phyloP scores from a whole-genome alignment of 306 rosid species.

The Comarum palustre region DNA sequence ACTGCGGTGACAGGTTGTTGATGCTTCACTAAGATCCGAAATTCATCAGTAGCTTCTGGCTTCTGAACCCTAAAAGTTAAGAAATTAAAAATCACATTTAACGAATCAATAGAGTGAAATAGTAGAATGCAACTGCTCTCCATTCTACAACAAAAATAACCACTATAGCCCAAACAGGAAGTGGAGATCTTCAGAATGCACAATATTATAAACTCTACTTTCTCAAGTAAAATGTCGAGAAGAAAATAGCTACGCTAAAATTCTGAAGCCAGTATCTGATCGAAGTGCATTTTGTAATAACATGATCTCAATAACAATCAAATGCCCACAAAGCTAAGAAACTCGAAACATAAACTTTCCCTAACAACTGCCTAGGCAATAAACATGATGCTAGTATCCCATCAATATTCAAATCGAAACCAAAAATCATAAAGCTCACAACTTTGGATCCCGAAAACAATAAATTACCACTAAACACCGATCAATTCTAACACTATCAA shows the following conservation, averaged over 20 bases:
- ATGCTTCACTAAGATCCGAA: constrained; percentile 64
- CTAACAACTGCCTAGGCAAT: background rate
- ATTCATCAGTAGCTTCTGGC: constrained; percentile 52
- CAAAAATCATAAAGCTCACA: background rate
- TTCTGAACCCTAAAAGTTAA: constrained; percentile 53
- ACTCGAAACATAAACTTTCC: background rate
- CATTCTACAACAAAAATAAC: background rate
- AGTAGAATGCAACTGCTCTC: background rate
- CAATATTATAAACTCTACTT: background rate
- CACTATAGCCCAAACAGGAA: background rate
- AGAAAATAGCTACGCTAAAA: background rate
- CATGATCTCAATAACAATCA: background rate
- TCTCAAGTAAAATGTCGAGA: background rate
- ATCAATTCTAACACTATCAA: background rate
- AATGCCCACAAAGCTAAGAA: background rate
- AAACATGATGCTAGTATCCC: background rate
- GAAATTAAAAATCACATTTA: background rate
- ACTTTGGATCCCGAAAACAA: background rate
- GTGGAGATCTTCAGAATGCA: background rate
- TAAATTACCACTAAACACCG: background rate
- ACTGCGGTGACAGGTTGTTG: constrained; percentile 73
- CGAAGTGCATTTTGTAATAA: background rate
- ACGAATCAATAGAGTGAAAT: background rate
- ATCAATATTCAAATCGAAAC: background rate
- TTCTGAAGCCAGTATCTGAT: background rate